A percentile compares a stretch with the other conserved stretches of the same genome.
Evolutionary conservation across 306 rosid species (phyloP).

Genomic region (Glycine latifolia): DNA sequence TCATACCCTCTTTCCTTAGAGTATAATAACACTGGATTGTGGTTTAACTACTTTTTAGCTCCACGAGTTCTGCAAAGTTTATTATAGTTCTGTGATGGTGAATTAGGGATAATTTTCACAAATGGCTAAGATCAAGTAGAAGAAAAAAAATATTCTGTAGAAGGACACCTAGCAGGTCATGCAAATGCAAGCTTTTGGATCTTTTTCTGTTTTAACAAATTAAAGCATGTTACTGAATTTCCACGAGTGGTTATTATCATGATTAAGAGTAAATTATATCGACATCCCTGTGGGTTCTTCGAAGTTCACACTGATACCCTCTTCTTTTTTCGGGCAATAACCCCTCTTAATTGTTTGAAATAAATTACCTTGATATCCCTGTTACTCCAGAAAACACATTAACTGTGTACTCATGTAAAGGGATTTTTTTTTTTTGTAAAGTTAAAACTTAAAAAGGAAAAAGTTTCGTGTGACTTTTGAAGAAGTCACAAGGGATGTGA

Average conservation of each 20-base stretch:
- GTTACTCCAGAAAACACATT: neutral
- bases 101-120: slow-evolving; percentile 19
- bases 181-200: slow-evolving; percentile 10
- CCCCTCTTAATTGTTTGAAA: neutral
- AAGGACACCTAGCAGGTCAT: neutral
- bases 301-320: neutral
- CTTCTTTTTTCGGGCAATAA: neutral
- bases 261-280: neutral
- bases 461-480: neutral
- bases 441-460: neutral
- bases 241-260: neutral
- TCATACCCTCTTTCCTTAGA: neutral
- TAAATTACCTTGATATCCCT: neutral
- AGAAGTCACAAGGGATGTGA: neutral
- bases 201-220: slow-evolving; percentile 5
- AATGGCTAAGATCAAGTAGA: neutral
- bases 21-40: neutral
- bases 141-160: neutral
- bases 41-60: slow-evolving; percentile 6
- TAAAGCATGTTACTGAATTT: slow-evolving; percentile 12
- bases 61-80: neutral
- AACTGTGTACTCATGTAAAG: neutral
- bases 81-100: slow-evolving; percentile 2
- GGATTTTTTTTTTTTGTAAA: neutral
- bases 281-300: neutral